A percentile compares a stretch with the other conserved stretches of the same genome.
These are phyloP conservation scores for Candida fluviatilis DNA, from an alignment of 805 yeast genomes.

Conservation along the genomic window DNA sequence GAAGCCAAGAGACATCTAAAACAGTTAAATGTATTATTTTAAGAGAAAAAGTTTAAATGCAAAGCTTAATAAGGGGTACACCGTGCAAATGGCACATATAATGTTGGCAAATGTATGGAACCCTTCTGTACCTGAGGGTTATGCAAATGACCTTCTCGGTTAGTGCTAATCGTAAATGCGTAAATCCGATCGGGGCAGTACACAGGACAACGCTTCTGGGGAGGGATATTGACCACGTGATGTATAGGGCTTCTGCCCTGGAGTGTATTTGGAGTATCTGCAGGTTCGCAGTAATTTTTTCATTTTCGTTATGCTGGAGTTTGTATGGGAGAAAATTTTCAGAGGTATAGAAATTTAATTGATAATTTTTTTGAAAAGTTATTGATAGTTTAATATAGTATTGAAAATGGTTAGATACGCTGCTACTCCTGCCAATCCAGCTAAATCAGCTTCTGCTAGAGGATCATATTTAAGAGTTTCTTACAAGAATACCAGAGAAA, in stretches of 20 bases:
- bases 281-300: background rate
- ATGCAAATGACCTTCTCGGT: too few species aligned
- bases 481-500: constrained; percentile 99
- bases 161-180: too few species aligned
- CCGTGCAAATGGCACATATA: too few species aligned
- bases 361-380: background rate
- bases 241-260: background rate
- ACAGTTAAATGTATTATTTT: too few species aligned
- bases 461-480: constrained; percentile 99
- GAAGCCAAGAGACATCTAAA: too few species aligned
- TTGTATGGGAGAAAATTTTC: constrained; percentile 4
- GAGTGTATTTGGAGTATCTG: background rate
- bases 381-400: constrained; percentile 9
- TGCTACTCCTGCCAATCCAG: constrained; percentile 98
- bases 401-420: constrained; percentile 95
- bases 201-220: too few species aligned
- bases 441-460: constrained; percentile 98
- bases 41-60: too few species aligned
- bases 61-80: too few species aligned
- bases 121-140: too few species aligned
- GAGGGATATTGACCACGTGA: background rate
- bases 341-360: constrained; percentile 1
- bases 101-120: too few species aligned
- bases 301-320: background rate
- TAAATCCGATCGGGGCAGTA: too few species aligned